These are phyloP conservation scores for Dryadomyces sulphureus DNA, from an alignment of 2,329 filamentous ascomycete species.

Conservation along the genomic window DNA sequence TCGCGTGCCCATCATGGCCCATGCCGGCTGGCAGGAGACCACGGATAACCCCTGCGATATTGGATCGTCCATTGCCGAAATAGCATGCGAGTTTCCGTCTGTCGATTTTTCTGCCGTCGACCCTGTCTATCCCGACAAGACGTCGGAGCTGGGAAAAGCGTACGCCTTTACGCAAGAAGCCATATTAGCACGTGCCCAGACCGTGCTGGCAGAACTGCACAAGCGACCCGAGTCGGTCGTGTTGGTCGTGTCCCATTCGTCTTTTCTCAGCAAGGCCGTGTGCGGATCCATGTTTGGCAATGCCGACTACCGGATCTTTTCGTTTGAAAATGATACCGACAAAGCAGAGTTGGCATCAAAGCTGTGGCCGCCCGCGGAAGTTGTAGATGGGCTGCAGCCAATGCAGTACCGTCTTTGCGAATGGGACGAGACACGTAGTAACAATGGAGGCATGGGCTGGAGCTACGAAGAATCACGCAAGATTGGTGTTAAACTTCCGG, in stretches of 20 bases:
- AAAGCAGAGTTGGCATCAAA: too few species aligned
- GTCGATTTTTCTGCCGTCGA: slow-evolving; percentile 44
- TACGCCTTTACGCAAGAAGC: slow-evolving; percentile 39
- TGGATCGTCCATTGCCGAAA: slow-evolving; percentile 29
- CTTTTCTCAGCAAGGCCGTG: slow-evolving; percentile 44
- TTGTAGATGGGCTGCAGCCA: slow-evolving; percentile 6
- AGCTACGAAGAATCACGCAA: slow-evolving; percentile 23
- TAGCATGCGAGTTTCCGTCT: slow-evolving; percentile 34
- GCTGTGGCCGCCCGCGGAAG: background rate
- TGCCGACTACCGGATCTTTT: slow-evolving; percentile 49
- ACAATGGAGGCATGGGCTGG: slow-evolving; percentile 35
- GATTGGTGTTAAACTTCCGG: slow-evolving; percentile 17
- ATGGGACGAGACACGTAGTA: slow-evolving; percentile 29
- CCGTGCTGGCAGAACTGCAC: slow-evolving; percentile 33
- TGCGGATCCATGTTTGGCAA: slow-evolving; percentile 43
- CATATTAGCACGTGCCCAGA: slow-evolving; percentile 39
- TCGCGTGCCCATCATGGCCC: slow-evolving; percentile 38
- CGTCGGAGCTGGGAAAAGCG: slow-evolving; percentile 22
- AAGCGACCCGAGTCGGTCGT: slow-evolving; percentile 43
- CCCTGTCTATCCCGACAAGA: slow-evolving; percentile 49
- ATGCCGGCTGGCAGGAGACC: slow-evolving; percentile 52
- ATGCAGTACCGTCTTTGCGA: slow-evolving; percentile 23
- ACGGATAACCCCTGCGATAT: slow-evolving; percentile 45
- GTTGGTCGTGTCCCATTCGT: slow-evolving; percentile 50
- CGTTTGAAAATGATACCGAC: slow-evolving; percentile 26